Percentiles rank a stretch among this genome's conserved stretches.
Conservation (phyloP, 1,284 basidiomycete genomes). For the Anthracocystis panici-leucophaei region DNA sequence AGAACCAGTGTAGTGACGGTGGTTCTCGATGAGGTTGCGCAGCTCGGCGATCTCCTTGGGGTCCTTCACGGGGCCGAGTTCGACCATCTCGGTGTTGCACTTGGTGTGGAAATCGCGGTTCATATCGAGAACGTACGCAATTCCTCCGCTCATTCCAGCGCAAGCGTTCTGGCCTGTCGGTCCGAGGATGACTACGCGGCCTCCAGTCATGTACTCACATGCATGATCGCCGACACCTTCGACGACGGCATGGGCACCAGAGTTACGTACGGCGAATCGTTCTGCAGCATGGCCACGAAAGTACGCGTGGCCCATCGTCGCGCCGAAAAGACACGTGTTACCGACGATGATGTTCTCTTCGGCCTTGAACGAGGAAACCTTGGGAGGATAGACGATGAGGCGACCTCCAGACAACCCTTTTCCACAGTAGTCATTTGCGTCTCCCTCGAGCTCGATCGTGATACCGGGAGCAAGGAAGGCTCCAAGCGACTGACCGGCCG, state of each 20-base stretch:
- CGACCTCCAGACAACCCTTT: conserved; percentile 63
- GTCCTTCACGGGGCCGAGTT: conserved; percentile 64
- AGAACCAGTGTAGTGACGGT: conserved; percentile 67
- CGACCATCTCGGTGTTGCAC: conserved; percentile 68
- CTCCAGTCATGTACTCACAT: conserved; percentile 64
- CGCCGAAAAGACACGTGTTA: conserved; percentile 60
- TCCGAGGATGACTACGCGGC: conserved; percentile 61
- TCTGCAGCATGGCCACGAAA: conserved; percentile 66
- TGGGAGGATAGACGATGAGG: conserved; percentile 65
- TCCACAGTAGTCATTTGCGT: conserved; percentile 63
- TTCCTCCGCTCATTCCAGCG: conserved; percentile 65
- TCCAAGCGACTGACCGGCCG: conserved; percentile 64
- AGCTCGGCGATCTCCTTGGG: conserved; percentile 67
- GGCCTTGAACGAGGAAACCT: conserved; percentile 65
- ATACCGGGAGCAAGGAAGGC: conserved; percentile 66
- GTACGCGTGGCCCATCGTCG: conserved; percentile 61
- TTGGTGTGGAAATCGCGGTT: conserved; percentile 62
- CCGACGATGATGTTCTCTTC: conserved; percentile 66
- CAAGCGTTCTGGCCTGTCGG: conserved; percentile 60
- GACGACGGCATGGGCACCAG: conserved; percentile 65
- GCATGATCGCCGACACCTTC: conserved; percentile 65
- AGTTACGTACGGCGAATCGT: conserved; percentile 68
- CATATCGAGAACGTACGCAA: conserved; percentile 67
- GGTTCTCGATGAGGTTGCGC: conserved; percentile 67
- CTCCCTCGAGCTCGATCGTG: conserved; percentile 66